A percentile compares a stretch with the other conserved stretches of the same genome.
phyloP scores from a whole-genome alignment of 164 flowering plant genomes.

The Sextonia rubra region DNA sequence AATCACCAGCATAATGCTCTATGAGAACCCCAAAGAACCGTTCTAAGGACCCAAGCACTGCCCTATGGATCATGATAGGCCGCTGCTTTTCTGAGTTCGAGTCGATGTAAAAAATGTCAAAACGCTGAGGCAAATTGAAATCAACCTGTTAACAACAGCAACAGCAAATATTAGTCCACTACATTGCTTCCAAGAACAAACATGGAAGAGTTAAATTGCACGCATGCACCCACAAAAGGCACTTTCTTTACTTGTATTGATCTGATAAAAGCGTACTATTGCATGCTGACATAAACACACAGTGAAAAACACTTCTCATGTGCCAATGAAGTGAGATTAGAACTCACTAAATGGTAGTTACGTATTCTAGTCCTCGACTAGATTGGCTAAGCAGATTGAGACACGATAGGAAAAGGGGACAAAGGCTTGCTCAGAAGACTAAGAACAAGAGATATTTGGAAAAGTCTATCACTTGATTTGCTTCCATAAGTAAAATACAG shows the following conservation, averaged over 20 bases:
- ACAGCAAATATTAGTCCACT: background rate
- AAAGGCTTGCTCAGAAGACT: background rate
- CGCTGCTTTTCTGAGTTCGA: slow-evolving; percentile 71
- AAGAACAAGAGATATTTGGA: background rate
- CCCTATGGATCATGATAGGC: slow-evolving; percentile 96
- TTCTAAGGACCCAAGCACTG: slow-evolving; percentile 95
- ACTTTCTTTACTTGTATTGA: too few relatives aligned
- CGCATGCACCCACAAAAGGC: background rate
- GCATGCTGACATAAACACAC: background rate
- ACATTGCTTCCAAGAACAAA: background rate
- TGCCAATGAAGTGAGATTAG: background rate
- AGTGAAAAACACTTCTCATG: background rate
- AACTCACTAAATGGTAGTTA: background rate
- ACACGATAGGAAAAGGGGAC: background rate
- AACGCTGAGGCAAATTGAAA: slow-evolving; percentile 87
- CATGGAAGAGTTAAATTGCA: background rate
- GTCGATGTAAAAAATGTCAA: slow-evolving; percentile 87
- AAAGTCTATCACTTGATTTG: background rate
- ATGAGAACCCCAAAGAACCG: slow-evolving; percentile 92
- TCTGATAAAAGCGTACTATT: too few relatives aligned
- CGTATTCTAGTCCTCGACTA: background rate
- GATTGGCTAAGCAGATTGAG: background rate
- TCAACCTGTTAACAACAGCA: slow-evolving; percentile 62
- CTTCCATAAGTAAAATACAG: background rate
- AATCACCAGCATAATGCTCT: slow-evolving; percentile 95